A percentile compares a stretch with the other conserved stretches of the same genome.
Evolutionary conservation across 192 early-diverging fungal species (phyloP).

Genomic region (Backusella parvicylindrica): DNA sequence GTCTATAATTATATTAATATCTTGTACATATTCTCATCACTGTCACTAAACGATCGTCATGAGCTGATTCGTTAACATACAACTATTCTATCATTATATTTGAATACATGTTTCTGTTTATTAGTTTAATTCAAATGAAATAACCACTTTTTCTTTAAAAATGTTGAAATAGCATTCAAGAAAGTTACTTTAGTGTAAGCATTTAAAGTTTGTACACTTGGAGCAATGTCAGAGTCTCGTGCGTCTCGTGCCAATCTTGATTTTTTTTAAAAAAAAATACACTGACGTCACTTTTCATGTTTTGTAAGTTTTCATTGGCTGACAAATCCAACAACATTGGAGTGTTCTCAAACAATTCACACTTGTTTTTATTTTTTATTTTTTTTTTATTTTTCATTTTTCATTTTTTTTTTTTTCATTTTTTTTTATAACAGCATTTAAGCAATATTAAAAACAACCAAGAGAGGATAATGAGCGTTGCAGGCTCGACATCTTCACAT

Average conservation of each 20-base stretch:
- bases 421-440: neutral
- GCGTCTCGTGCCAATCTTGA: too few species aligned
- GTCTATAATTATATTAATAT: neutral
- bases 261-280: neutral
- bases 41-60: too few species aligned
- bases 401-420: too few species aligned
- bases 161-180: neutral
- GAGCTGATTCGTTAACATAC: too few species aligned
- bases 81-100: too few species aligned
- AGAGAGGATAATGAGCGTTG: constrained; percentile 26
- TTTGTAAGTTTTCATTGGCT: neutral
- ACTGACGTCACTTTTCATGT: neutral
- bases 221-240: neutral
- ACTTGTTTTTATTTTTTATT: neutral
- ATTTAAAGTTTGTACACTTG: neutral
- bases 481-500: constrained; percentile 34
- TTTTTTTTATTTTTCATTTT: neutral
- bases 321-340: neutral
- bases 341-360: neutral
- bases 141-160: neutral
- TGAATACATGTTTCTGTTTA: too few species aligned
- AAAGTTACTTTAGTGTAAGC: too few species aligned
- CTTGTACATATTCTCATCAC: too few species aligned
- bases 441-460: neutral
- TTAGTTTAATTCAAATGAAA: neutral